These are phyloP conservation scores for Nakaseomyces glabratus DNA, from an alignment of 1,139 yeast species.

Conservation along the genomic window DNA sequence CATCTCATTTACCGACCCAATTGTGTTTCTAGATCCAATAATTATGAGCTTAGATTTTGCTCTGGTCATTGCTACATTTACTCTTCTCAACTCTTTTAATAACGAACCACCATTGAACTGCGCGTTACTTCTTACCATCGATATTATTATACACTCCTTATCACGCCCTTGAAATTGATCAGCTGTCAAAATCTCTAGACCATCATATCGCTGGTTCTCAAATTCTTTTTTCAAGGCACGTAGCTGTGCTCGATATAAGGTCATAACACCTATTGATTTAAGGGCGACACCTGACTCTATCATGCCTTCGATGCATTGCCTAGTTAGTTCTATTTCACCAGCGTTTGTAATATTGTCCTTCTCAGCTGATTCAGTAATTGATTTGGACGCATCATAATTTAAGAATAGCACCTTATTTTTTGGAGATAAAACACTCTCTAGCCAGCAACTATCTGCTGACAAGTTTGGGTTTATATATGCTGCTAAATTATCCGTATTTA, in stretches of 20 bases:
- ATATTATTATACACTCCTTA: slow-evolving; percentile 79
- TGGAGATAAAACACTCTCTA: slow-evolving; percentile 39
- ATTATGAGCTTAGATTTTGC: slow-evolving; percentile 77
- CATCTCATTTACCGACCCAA: slow-evolving; percentile 48
- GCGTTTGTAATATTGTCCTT: slow-evolving; percentile 68
- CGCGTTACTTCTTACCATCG: slow-evolving; percentile 74
- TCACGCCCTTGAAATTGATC: slow-evolving; percentile 97
- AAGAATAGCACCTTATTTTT: slow-evolving; percentile 59
- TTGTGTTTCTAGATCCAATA: slow-evolving; percentile 65
- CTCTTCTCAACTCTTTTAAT: slow-evolving; percentile 79
- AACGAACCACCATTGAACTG: slow-evolving; percentile 67
- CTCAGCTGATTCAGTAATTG: slow-evolving; percentile 46
- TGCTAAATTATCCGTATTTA: slow-evolving; percentile 13
- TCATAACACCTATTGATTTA: slow-evolving; percentile 72
- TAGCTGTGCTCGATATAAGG: slow-evolving; percentile 79
- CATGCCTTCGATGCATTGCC: slow-evolving; percentile 54
- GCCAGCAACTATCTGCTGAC: slow-evolving; percentile 33
- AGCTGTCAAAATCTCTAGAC: slow-evolving; percentile 77
- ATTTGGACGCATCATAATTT: slow-evolving; percentile 51
- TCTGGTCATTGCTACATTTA: slow-evolving; percentile 90
- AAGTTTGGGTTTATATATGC: background rate
- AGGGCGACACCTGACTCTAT: slow-evolving; percentile 47
- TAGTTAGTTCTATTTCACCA: slow-evolving; percentile 58
- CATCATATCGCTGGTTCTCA: slow-evolving; percentile 30
- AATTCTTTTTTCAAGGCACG: slow-evolving; percentile 43